These are phyloP conservation scores for Blastocystis sp. DNA, from an alignment of 352 stramenopile species.

Conservation along the genomic window DNA sequence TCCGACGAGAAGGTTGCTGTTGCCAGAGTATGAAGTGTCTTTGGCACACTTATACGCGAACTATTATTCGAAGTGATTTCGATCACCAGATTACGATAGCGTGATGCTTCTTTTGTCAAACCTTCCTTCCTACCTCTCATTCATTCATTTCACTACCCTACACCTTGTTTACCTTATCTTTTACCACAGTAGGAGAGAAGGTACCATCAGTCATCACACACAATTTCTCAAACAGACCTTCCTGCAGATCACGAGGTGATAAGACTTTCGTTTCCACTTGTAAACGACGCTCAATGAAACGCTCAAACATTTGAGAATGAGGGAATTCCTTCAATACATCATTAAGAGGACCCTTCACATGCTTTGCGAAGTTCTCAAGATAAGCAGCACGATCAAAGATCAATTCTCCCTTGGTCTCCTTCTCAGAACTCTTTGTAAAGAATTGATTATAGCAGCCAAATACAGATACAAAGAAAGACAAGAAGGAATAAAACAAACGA, in stretches of 20 bases:
- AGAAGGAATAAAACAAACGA: constrained; percentile 65
- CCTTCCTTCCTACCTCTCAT: constrained; percentile 3
- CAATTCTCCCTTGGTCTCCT: constrained; percentile 47
- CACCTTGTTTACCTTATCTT: constrained; percentile 66
- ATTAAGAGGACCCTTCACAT: constrained; percentile 64
- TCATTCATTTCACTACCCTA: background rate
- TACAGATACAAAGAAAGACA: constrained; percentile 67
- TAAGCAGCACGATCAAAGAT: constrained; percentile 41
- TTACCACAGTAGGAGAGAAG: constrained; percentile 64
- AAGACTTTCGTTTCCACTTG: constrained; percentile 32
- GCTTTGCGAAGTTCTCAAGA: constrained; percentile 65
- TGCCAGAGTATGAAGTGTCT: constrained; percentile 54
- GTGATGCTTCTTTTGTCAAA: constrained; percentile 2
- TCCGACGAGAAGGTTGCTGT: constrained; percentile 24
- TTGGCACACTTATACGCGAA: constrained; percentile 61
- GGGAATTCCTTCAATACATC: constrained; percentile 67
- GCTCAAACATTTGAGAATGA: constrained; percentile 68
- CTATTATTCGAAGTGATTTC: constrained; percentile 64
- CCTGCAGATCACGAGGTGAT: constrained; percentile 40
- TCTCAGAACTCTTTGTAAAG: constrained; percentile 15
- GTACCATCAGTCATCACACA: constrained; percentile 60
- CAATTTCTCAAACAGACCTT: constrained; percentile 65
- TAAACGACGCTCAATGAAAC: constrained; percentile 64
- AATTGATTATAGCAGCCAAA: constrained; percentile 66
- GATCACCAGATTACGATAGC: constrained; percentile 64